Evolutionary conservation across 2,329 filamentous ascomycete species (phyloP).

Genomic region (Trichoderma oligosporum): DNA sequence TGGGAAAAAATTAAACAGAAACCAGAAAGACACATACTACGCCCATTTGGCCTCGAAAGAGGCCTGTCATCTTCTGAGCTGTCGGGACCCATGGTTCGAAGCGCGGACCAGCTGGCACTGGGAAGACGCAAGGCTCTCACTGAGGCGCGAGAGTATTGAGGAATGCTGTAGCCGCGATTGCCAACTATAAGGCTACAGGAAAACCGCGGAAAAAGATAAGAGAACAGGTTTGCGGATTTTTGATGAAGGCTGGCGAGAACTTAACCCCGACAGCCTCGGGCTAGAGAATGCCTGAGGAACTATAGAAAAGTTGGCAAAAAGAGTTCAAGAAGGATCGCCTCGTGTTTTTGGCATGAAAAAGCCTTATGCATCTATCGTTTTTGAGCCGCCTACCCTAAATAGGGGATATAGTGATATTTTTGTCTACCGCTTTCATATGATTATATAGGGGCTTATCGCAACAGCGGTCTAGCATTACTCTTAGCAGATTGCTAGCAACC

Average conservation of each 20-base stretch:
- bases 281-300: slow-evolving; percentile 21
- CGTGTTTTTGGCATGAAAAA: slow-evolving; percentile 23
- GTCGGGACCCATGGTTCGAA: slow-evolving; percentile 47
- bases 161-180: slow-evolving; percentile 19
- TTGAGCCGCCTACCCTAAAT: neutral
- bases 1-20: neutral
- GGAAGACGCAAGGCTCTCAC: slow-evolving; percentile 17
- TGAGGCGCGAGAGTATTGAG: neutral
- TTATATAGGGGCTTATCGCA: neutral
- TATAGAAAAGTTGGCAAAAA: slow-evolving; percentile 18
- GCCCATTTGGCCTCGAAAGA: slow-evolving; percentile 65
- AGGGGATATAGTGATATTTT: neutral
- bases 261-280: slow-evolving; percentile 23
- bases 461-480: neutral
- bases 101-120: slow-evolving; percentile 21
- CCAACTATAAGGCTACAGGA: slow-evolving; percentile 18
- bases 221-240: slow-evolving; percentile 13
- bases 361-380: slow-evolving; percentile 16
- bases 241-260: slow-evolving; percentile 27
- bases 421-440: neutral
- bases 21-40: slow-evolving; percentile 55
- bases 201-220: slow-evolving; percentile 22
- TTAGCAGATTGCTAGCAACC: neutral
- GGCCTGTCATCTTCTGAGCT: slow-evolving; percentile 80
- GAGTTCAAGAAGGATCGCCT: slow-evolving; percentile 23